Evolutionary conservation across 2,329 filamentous ascomycete species (phyloP), one percentile per base, ranked within the genome.

Genomic region (Penicillium freii): DNA sequence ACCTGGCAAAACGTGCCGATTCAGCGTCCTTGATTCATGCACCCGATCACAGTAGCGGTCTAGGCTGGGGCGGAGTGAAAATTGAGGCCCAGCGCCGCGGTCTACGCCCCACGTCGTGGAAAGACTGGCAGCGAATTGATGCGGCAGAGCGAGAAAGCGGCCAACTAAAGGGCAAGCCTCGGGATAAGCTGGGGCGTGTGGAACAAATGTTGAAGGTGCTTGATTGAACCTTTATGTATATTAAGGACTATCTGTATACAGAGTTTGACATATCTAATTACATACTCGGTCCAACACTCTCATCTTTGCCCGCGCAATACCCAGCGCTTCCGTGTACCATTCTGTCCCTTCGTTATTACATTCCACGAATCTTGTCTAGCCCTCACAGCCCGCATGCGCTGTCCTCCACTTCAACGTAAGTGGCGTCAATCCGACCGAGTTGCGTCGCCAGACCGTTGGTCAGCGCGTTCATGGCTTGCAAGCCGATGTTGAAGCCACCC

Each of bases 41-140:
- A n/a, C 56, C 71, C 40, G 56, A 65, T 36, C 67, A 69, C 15
- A 75, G 75, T 42, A 77, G 74, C 25, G 78, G 77, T 8, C 66
- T 78, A 21, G 93, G 92, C 0, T 97, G 92, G 92, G 86, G 91
- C 4, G 91, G 83, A 1, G 80, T 97, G 13, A 84, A 82, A 63
- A 69, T 77, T 11, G 87, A 90, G 47, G 80, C 84, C 0, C 75
- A 82, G 51, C 74, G 73, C 31, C 78, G 78, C 57, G 83, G 83
- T 2, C 80, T 87, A 4, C 80, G 81, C 53, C 81, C 85, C 15
- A 87, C 97, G 19, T 84, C 81, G 47, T 99, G 94, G 94, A 75
- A 84, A 25, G 90, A 95, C 64, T 99, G 94, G 94, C 79, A 85
- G 73, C 86, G 78, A 62, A 97, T 99, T 61, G 92, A 99, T 73